These are phyloP conservation scores for Trametes meyenii DNA, from an alignment of 768 basidiomycete species.

Conservation along the genomic window DNA sequence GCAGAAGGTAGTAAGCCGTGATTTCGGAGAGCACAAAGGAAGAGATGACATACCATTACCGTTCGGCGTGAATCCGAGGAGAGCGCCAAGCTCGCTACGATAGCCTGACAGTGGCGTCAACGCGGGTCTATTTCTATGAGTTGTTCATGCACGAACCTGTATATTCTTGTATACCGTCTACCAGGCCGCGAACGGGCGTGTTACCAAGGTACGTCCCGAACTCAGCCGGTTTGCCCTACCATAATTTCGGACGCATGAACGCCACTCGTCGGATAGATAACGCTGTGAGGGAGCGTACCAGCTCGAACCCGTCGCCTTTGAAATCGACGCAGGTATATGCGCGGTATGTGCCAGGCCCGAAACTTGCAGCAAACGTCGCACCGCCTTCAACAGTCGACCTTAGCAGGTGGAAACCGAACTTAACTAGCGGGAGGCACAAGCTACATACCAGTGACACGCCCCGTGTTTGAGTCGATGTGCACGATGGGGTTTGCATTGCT, in stretches of 20 bases:
- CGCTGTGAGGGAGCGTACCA: constrained; percentile 11
- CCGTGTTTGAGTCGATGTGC: constrained; percentile 50
- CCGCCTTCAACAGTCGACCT: constrained; percentile 32
- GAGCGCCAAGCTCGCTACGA: constrained; percentile 52
- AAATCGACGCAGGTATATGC: constrained; percentile 66
- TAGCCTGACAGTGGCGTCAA: constrained; percentile 40
- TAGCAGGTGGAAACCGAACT: not conserved
- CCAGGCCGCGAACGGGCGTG: constrained; percentile 50
- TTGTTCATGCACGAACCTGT: constrained; percentile 39
- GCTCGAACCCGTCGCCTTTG: constrained; percentile 47
- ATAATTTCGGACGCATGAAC: not conserved
- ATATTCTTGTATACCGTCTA: constrained; percentile 51
- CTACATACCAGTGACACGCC: constrained; percentile 48
- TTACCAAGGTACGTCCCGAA: constrained; percentile 58
- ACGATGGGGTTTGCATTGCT: constrained; percentile 53
- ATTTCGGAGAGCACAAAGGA: not conserved
- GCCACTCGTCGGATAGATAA: not conserved
- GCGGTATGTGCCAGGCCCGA: constrained; percentile 60
- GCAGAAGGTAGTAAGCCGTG: not conserved
- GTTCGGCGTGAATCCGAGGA: constrained; percentile 53
- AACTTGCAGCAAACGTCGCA: constrained; percentile 53
- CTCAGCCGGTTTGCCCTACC: constrained; percentile 45
- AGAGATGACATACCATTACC: constrained; percentile 29
- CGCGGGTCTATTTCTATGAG: too few relatives aligned
- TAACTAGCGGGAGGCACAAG: not conserved